Evolutionary conservation across 768 basidiomycete species (phyloP).

Genomic region (Hemileccinum rubropunctum): DNA sequence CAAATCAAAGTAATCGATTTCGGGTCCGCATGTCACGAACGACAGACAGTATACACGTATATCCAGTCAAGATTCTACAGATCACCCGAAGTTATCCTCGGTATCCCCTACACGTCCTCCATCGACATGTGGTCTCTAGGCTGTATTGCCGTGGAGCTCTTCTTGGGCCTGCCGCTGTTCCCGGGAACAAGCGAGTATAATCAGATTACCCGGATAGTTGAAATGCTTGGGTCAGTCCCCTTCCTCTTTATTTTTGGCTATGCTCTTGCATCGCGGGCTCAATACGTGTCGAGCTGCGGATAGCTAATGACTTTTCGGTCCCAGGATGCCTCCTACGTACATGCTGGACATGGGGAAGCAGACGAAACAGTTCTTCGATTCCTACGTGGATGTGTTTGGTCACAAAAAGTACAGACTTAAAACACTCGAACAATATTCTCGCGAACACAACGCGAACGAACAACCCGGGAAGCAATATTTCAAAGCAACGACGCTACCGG

Average conservation of each 20-base stretch:
- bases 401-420: slow-evolving; percentile 88
- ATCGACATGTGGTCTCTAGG: slow-evolving; percentile 99
- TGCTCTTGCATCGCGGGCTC: neutral
- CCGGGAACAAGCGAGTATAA: slow-evolving; percentile 99
- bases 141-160: slow-evolving; percentile 97
- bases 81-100: slow-evolving; percentile 94
- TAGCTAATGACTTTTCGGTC: slow-evolving; percentile 3
- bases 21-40: slow-evolving; percentile 97
- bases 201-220: slow-evolving; percentile 93
- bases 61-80: slow-evolving; percentile 99
- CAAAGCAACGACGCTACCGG: slow-evolving; percentile 88
- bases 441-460: slow-evolving; percentile 93
- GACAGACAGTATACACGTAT: slow-evolving; percentile 99
- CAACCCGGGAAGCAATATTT: slow-evolving; percentile 99
- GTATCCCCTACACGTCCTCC: slow-evolving; percentile 88
- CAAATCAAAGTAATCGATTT: slow-evolving; percentile 99
- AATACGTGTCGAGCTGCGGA: neutral
- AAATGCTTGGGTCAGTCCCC: slow-evolving; percentile 89
- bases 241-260: neutral
- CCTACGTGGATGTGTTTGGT: slow-evolving; percentile 66
- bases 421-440: slow-evolving; percentile 89
- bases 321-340: slow-evolving; percentile 82
- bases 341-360: slow-evolving; percentile 98
- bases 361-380: slow-evolving; percentile 89
- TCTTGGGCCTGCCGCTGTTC: slow-evolving; percentile 93